These are phyloP conservation scores for Coelastrella sp. DNA, from an alignment of 139 green algal genomes.

Conservation along the genomic window DNA sequence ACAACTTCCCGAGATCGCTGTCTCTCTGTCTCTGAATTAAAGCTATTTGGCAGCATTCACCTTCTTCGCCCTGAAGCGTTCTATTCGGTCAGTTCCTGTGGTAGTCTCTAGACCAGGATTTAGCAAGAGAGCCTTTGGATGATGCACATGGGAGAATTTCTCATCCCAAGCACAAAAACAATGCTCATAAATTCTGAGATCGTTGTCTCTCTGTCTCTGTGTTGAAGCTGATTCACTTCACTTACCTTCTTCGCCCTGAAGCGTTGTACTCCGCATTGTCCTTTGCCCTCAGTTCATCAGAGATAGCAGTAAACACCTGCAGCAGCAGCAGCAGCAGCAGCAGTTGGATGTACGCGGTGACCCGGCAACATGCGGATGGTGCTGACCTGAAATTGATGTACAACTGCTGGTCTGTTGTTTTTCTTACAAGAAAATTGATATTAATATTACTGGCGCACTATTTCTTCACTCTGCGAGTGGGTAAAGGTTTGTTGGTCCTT, in stretches of 20 bases:
- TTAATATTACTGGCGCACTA: no score
- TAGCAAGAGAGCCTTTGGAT: no score
- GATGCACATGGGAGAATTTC: no score
- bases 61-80: background rate
- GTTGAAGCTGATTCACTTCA: background rate
- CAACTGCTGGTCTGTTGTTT: no score
- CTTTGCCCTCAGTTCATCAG: conserved; percentile 45
- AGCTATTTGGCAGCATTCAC: background rate
- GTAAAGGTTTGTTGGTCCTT: no score
- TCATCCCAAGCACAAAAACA: background rate
- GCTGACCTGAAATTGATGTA: background rate
- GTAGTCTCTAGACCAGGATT: no score
- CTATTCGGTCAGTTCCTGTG: background rate
- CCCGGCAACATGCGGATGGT: background rate
- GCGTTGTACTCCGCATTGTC: conserved; percentile 7
- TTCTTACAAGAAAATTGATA: background rate
- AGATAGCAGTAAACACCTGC: conserved; percentile 47
- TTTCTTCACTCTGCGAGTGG: no score
- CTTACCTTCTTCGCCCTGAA: conserved; percentile 6
- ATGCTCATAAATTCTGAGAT: background rate
- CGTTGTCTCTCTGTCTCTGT: background rate
- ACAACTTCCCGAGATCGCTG: background rate
- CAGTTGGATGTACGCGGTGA: background rate
- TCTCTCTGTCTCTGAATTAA: background rate
- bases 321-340: conserved; percentile 26